Evolutionary conservation across 2,329 filamentous ascomycete species (phyloP), one percentile per base, ranked within the genome.

Genomic region (Fusarium pseudoanthophilum): DNA sequence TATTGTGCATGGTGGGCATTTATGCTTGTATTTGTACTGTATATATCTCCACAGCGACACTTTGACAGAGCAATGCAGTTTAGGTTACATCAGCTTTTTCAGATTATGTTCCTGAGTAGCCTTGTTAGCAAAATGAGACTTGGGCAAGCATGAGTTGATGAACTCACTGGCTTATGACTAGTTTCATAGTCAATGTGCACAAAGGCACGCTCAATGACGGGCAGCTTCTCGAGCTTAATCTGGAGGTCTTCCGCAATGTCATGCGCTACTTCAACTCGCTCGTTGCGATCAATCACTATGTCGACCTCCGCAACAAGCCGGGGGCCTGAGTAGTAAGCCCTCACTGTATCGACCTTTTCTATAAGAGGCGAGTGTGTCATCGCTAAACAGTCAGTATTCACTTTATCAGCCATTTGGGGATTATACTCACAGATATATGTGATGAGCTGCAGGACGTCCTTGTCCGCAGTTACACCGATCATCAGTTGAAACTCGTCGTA

Each of bases 181-280:
- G 95, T 98, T 85, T 98, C 96, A 77, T 97, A 98, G 82, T 99
- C 96, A n/a, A 98, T 95, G 81, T 99, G 96, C 26, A 98, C 96
- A 80, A 97, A 98, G 0, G 95, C 95, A 67, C 96, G 86, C 87
- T 98, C 96, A 14, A 98, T 92, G 80, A 97, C 92, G 0, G 96
- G 95, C 71, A 98, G 83, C 64, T 92, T 93, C 87, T 99, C 96
- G 4, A 98, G 86, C 85, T 98, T 98, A 69, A 93, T 93, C 86
- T 99, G 96, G 76, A 99, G 86, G 77, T 92, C 95, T 83, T 99
- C 96, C 0, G 96, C 95, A 18, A 98, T 90, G 79, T 99, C 96
- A 81, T 98, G 96, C 1, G 95, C 96, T 59, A 91, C 91, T 70
- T 89, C 87, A 20, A 99, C 88, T 4, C 90, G 89, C 62, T 91